These are phyloP conservation scores for Podaxis sp. DNA, from an alignment of 768 basidiomycete genomes.

Conservation along the genomic window DNA sequence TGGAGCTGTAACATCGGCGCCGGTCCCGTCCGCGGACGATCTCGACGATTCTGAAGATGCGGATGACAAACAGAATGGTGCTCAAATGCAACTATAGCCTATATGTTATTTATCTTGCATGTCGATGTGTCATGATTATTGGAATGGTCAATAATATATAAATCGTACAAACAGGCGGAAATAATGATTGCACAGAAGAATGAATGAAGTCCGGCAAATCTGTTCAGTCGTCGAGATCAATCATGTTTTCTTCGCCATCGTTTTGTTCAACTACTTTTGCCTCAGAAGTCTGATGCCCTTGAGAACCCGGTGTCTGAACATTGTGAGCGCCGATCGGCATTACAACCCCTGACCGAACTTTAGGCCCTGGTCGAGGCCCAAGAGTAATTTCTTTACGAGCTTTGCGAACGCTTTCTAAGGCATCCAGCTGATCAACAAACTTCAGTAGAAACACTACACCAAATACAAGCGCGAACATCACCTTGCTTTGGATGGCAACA, in stretches of 20 bases:
- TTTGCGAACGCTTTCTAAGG: slow-evolving; percentile 50
- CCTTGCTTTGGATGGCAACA: slow-evolving; percentile 56
- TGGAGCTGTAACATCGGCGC: slow-evolving; percentile 69
- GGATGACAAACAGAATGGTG: slow-evolving; percentile 19
- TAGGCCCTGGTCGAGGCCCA: slow-evolving; percentile 63
- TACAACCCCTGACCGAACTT: slow-evolving; percentile 60
- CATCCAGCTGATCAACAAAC: slow-evolving; percentile 44
- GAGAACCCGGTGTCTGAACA: background rate
- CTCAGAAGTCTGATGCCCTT: slow-evolving; percentile 5
- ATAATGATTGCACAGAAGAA: no score
- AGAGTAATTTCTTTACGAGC: slow-evolving; percentile 55
- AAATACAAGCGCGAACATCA: slow-evolving; percentile 24
- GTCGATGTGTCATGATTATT: slow-evolving; percentile 3
- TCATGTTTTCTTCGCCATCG: slow-evolving; percentile 30
- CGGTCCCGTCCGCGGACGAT: slow-evolving; percentile 73
- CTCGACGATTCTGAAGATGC: slow-evolving; percentile 42
- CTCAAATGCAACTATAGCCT: slow-evolving; percentile 7
- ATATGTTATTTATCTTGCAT: background rate
- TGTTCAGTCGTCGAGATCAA: slow-evolving; percentile 44
- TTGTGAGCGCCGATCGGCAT: slow-evolving; percentile 26
- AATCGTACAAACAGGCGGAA: background rate
- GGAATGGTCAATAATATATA: slow-evolving; percentile 3
- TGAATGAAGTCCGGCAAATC: background rate
- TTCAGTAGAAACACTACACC: slow-evolving; percentile 3
- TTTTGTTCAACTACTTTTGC: background rate